Base-by-base conservation (phyloP, 108 stramenopile genomes). In the Pseudonitzschia multiseries region DNA sequence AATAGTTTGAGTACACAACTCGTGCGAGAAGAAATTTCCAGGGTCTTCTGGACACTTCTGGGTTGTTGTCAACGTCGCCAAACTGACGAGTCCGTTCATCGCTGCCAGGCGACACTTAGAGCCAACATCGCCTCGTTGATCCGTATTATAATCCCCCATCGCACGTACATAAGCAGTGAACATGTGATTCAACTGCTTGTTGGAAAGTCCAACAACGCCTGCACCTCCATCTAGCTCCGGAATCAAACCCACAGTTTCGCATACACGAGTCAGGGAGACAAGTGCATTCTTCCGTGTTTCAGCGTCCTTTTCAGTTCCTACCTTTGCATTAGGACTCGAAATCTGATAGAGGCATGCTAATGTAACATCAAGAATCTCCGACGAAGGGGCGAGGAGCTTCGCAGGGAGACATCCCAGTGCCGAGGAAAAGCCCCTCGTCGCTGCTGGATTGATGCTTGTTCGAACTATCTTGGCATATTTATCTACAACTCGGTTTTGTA, bases 61-160 rank as follows among this genome's bases (percentile, higher is more conserved):
- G n/a, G 69, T 22, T 4, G 62, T 40, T 2, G 46, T 65, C n/a
- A 66, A 8, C 50, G 68, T 57, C 41, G 86, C 69, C 26, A 97
- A 56, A 41, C 64, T 33, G 52, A 86, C 84, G 28, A 98, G 73
- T 18, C 93, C 96, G 10, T 86, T 72, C 87, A 98, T 86, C 26
- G 98, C 94, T 22, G 91, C 97, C 50, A 92, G 88, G 44, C 99
- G 77, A 68, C 88, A 96, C 98, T 97, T 99, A 24, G 97, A 97
- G 48, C 99, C 99, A 43, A 98, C 96, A 81, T 99, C 99, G 10
- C 99, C 99, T 26, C 99, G 85, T 70, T 95, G 88, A 89, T 99
- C 99, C 36, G 85, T 89, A 46, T 86, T 93, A 79, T 99, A 99
- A 77, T 99, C 99, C 29, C 87, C 89, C 60, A 95, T 74, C 17